Evolutionary conservation across 305 asterid species (phyloP).

Genomic region (Lippia alba): DNA sequence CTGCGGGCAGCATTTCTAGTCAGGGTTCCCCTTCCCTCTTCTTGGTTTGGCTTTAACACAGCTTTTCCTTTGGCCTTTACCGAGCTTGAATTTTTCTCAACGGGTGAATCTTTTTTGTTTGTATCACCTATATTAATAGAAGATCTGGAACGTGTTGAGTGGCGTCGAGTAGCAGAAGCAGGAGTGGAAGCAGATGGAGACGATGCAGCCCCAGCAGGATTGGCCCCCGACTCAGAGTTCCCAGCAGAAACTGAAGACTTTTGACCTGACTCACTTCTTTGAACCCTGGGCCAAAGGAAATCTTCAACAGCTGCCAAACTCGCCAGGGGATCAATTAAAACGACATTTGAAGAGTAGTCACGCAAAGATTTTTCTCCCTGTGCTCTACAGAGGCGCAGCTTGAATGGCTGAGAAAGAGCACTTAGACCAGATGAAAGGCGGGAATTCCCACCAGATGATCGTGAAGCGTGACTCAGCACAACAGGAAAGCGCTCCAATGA

Average conservation of each 20-base stretch:
- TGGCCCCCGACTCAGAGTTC: constrained; percentile 66
- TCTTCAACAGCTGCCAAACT: constrained; percentile 97
- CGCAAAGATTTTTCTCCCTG: constrained; percentile 95
- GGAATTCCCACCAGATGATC: constrained; percentile 80
- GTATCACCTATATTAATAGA: constrained; percentile 65
- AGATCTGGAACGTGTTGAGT: constrained; percentile 79
- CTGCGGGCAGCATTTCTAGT: constrained; percentile 88
- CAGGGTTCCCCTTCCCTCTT: constrained; percentile 86
- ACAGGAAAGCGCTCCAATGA: constrained; percentile 96
- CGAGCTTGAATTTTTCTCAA: constrained; percentile 65
- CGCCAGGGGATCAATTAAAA: constrained; percentile 91
- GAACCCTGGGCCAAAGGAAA: constrained; percentile 95
- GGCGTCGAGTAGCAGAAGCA: constrained; percentile 67
- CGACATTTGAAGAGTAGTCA: constrained; percentile 95
- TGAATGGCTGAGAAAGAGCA: constrained; percentile 89
- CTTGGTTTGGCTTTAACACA: constrained; percentile 72
- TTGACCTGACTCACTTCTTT: constrained; percentile 78
- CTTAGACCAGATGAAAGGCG: constrained; percentile 94
- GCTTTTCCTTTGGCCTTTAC: constrained; percentile 95
- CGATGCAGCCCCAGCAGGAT: constrained; percentile 56
- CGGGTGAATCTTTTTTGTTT: constrained; percentile 59
- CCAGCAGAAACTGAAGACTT: constrained; percentile 68
- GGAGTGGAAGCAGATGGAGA: constrained; percentile 75
- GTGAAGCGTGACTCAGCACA: constrained; percentile 83
- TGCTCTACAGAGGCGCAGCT: constrained; percentile 97